Conservation (phyloP, 768 basidiomycete genomes). For the Suillus cothurnatus region DNA sequence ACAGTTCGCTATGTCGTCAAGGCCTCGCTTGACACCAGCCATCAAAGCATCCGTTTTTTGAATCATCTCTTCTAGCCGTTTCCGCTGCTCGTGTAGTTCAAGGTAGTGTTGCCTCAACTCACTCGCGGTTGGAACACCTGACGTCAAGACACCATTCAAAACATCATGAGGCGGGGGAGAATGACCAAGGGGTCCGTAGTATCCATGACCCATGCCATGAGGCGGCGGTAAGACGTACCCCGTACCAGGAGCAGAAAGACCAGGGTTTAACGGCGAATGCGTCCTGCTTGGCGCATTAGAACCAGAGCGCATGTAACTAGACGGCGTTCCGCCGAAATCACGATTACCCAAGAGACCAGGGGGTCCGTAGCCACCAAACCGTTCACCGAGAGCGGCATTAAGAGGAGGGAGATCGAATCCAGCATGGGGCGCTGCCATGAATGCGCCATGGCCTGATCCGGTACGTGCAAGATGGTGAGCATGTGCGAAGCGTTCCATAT, state of each 20-base stretch:
- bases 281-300: slow-evolving; percentile 71
- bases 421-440: slow-evolving; percentile 39
- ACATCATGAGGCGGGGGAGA: slow-evolving; percentile 37
- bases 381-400: slow-evolving; percentile 41
- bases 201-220: slow-evolving; percentile 38
- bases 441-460: slow-evolving; percentile 36
- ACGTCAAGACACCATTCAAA: slow-evolving; percentile 29
- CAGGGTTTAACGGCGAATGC: slow-evolving; percentile 67
- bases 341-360: slow-evolving; percentile 34
- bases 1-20: slow-evolving; percentile 71
- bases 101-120: slow-evolving; percentile 77
- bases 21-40: slow-evolving; percentile 66
- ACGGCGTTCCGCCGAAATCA: slow-evolving; percentile 42
- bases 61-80: slow-evolving; percentile 71
- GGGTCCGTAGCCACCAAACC: slow-evolving; percentile 40
- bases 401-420: slow-evolving; percentile 69
- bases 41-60: slow-evolving; percentile 76
- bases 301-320: slow-evolving; percentile 65
- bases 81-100: slow-evolving; percentile 63
- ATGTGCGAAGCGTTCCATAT: slow-evolving; percentile 34
- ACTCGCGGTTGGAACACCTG: slow-evolving; percentile 44
- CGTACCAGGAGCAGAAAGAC: slow-evolving; percentile 36
- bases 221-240: slow-evolving; percentile 46
- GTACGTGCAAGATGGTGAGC: slow-evolving; percentile 36
- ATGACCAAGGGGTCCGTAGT: slow-evolving; percentile 39